Percentiles rank a stretch among this genome's conserved stretches.
These are phyloP conservation scores for Allium sativum DNA, from an alignment of 106 monocot genomes.

Conservation along the genomic window DNA sequence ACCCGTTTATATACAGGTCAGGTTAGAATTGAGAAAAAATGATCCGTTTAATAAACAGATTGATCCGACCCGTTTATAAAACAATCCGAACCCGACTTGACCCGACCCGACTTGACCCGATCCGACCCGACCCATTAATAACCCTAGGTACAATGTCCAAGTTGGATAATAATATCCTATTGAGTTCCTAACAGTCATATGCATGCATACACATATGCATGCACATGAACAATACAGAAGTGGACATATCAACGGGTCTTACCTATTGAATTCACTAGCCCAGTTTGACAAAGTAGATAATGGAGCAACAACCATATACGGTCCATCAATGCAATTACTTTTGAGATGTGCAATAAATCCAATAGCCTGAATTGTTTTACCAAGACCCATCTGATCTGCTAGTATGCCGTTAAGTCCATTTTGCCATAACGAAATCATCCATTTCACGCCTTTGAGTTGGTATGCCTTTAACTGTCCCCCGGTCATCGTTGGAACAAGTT, in stretches of 20 bases:
- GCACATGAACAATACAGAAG: neutral
- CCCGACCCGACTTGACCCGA: too few relatives aligned
- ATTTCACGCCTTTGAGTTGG: slow-evolving; percentile 92
- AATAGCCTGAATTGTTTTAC: slow-evolving; percentile 95
- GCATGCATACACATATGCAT: too few relatives aligned
- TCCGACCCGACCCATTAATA: too few relatives aligned
- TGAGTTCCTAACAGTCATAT: too few relatives aligned
- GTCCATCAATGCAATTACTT: slow-evolving; percentile 81
- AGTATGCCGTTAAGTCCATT: slow-evolving; percentile 97
- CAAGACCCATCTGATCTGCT: slow-evolving; percentile 99
- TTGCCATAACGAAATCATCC: slow-evolving; percentile 96
- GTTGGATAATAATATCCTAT: too few relatives aligned
- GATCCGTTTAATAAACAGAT: too few relatives aligned
- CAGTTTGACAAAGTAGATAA: slow-evolving; percentile 97
- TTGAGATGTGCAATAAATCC: slow-evolving; percentile 97
- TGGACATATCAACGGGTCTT: neutral
- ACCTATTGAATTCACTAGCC: slow-evolving; percentile 83
- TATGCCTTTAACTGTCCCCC: slow-evolving; percentile 85
- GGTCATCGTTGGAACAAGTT: slow-evolving; percentile 81
- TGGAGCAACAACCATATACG: slow-evolving; percentile 85
- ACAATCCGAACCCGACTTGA: too few relatives aligned
- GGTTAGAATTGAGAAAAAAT: too few relatives aligned
- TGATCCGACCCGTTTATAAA: too few relatives aligned
- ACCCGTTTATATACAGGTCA: too few relatives aligned
- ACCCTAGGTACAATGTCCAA: too few relatives aligned